Evolutionary conservation across 129 eudicot species (phyloP), one percentile per base, ranked within the genome.

Genomic region (Pulicaria dysenterica): DNA sequence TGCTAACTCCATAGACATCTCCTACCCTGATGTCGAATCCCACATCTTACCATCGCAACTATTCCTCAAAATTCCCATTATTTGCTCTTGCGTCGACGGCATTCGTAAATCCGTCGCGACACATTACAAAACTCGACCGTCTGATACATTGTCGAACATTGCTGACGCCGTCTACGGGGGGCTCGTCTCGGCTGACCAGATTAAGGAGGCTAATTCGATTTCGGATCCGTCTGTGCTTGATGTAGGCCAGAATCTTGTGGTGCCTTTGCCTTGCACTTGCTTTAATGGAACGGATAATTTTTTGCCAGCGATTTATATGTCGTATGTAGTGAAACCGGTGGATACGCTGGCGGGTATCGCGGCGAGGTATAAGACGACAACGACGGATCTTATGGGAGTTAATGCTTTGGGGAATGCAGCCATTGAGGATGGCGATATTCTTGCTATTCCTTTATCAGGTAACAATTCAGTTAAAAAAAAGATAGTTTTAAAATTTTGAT

Each of bases 401-500:
- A 95, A 95, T 80, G 87, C 91, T 9, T 74, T 95, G 79, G 96
- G 94, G 14, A 79, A 83, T 57, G 75, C 88, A 2, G 91, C 87
- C 24, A 79, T 91, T 77, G 79, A 69, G 71, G 96, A 85, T 12
- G 99, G 97, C 1, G 99, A 95, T 75, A 95, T 95, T 56, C 94
- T 95, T 64, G 95, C 97, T 46, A 80, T 95, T 68, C 99, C 99
- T 0, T 74, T 95, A 48, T 91, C 99, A 47, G 99, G 99, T 95
- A 73, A 40, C 58, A 34, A 7, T n/a, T 9, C 5, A 42, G 13
- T 67, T 8, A 8, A 2, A 4, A 6, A 16, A 39, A 39, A 8
- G 6, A 5, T 8, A 17, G 53, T 44, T 17, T 24, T 17, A 8
- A 44, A 44, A 24, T 5, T 36, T 37, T 5, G 66, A 36, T 60